Conservation (phyloP, 768 basidiomycete species). For the Flagelloscypha sp. region DNA sequence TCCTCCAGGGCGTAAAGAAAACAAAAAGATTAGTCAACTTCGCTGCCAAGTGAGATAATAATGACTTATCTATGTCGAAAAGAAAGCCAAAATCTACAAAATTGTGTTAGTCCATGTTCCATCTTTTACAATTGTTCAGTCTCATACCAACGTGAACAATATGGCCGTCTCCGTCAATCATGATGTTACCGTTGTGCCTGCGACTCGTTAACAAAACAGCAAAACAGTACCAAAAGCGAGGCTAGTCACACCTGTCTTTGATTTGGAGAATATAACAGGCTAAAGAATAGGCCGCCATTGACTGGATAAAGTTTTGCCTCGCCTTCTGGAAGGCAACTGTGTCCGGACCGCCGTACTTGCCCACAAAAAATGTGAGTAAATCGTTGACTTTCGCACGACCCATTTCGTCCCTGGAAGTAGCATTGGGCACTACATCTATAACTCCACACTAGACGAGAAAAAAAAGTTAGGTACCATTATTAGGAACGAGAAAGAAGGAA, state of each 20-base stretch:
- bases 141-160: conserved; percentile 87
- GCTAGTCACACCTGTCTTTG: too few relatives aligned
- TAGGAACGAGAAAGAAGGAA: conserved; percentile 1
- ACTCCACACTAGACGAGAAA: conserved; percentile 71
- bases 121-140: not conserved
- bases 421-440: conserved; percentile 96
- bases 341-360: conserved; percentile 88
- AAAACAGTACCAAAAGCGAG: too few relatives aligned
- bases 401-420: conserved; percentile 99
- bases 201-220: too few relatives aligned
- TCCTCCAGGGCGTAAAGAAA: conserved; percentile 41
- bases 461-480: conserved; percentile 2
- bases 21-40: conserved; percentile 7
- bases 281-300: conserved; percentile 98
- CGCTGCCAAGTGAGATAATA: conserved; percentile 4
- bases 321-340: conserved; percentile 87
- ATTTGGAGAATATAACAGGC: conserved; percentile 98
- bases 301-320: conserved; percentile 92
- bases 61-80: conserved; percentile 93
- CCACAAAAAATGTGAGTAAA: conserved; percentile 85
- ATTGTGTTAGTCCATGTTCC: not conserved
- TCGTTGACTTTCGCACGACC: conserved; percentile 98
- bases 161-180: conserved; percentile 97
- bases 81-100: conserved; percentile 86
- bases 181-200: conserved; percentile 99